phyloP scores from a whole-genome alignment of 1,139 yeast genomes.

The Yamadazyma buinensis region DNA sequence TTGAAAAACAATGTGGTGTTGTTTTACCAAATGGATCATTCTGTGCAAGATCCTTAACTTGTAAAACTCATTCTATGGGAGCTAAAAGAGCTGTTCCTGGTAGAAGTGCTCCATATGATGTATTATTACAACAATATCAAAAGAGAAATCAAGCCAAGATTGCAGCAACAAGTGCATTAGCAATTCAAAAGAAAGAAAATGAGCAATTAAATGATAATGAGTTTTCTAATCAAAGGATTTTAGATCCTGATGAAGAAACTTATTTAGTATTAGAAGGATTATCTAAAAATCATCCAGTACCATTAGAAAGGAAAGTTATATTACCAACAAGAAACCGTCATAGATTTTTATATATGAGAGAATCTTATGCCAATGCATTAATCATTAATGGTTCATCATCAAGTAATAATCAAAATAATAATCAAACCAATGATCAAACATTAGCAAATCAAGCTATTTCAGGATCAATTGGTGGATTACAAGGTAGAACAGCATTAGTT shows the following conservation, averaged over 20 bases:
- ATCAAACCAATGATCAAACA: slow-evolving; percentile 32
- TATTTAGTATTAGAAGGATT: slow-evolving; percentile 93
- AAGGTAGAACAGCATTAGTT: slow-evolving; percentile 72
- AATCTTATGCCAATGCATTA: slow-evolving; percentile 67
- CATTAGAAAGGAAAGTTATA: slow-evolving; percentile 72
- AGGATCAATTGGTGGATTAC: slow-evolving; percentile 65
- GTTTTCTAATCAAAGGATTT: slow-evolving; percentile 23
- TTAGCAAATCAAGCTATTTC: slow-evolving; percentile 49
- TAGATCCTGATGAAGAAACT: slow-evolving; percentile 87
- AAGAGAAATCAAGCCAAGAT: slow-evolving; percentile 87
- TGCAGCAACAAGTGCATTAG: slow-evolving; percentile 77
- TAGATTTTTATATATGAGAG: slow-evolving; percentile 75
- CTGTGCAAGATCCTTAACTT: slow-evolving; percentile 92
- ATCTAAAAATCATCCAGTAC: slow-evolving; percentile 72
- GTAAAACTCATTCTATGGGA: slow-evolving; percentile 98
- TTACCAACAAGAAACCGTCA: slow-evolving; percentile 70
- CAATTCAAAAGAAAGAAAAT: slow-evolving; percentile 46
- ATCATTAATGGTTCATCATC: slow-evolving; percentile 30
- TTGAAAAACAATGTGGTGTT: slow-evolving; percentile 96
- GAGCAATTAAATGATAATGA: slow-evolving; percentile 34
- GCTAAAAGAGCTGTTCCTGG: slow-evolving; percentile 95
- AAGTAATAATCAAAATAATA: slow-evolving; percentile 15
- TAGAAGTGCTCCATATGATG: slow-evolving; percentile 88
- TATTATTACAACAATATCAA: slow-evolving; percentile 82
- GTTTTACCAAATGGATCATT: slow-evolving; percentile 87